These are phyloP conservation scores for Knoxia roxburghii DNA, from an alignment of 257 asterid genomes.

Conservation along the genomic window DNA sequence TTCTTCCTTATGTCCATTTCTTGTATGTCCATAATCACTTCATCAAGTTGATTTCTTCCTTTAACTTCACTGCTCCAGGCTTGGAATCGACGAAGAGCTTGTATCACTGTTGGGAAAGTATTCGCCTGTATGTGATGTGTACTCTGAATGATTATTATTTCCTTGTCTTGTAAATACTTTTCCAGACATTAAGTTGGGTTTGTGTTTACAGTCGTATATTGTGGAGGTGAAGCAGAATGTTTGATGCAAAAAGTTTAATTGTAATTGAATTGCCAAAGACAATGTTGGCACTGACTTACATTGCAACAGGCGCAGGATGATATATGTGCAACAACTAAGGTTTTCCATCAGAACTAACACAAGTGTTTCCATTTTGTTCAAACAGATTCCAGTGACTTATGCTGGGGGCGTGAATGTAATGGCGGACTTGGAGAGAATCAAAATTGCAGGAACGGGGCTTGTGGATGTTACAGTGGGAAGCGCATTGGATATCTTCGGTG, in stretches of 20 bases:
- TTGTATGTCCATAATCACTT: background rate
- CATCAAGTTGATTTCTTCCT: background rate
- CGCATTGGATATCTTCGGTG: slow-evolving; percentile 92
- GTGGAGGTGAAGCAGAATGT: background rate
- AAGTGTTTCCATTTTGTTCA: slow-evolving; percentile 4
- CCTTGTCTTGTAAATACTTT: background rate
- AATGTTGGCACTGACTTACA: background rate
- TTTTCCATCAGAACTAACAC: background rate
- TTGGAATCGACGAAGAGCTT: slow-evolving; percentile 96
- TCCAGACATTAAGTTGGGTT: background rate
- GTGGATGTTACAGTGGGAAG: slow-evolving; percentile 97
- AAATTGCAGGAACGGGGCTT: slow-evolving; percentile 66
- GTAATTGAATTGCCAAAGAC: too few species aligned
- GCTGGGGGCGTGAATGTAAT: slow-evolving; percentile 86
- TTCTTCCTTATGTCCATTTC: background rate
- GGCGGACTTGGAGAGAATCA: slow-evolving; percentile 79
- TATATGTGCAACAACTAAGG: too few species aligned
- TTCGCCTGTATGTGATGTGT: slow-evolving; percentile 62
- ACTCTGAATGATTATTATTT: background rate
- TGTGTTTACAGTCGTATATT: background rate
- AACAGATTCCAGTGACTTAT: slow-evolving; percentile 87
- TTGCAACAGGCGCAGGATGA: too few species aligned
- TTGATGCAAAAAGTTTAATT: background rate
- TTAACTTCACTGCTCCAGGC: slow-evolving; percentile 36
- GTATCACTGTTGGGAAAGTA: slow-evolving; percentile 74